Evolutionary conservation across 2,329 filamentous ascomycete genomes (phyloP), one percentile per base, ranked within the genome.

Genomic region (Phoma herbarum): DNA sequence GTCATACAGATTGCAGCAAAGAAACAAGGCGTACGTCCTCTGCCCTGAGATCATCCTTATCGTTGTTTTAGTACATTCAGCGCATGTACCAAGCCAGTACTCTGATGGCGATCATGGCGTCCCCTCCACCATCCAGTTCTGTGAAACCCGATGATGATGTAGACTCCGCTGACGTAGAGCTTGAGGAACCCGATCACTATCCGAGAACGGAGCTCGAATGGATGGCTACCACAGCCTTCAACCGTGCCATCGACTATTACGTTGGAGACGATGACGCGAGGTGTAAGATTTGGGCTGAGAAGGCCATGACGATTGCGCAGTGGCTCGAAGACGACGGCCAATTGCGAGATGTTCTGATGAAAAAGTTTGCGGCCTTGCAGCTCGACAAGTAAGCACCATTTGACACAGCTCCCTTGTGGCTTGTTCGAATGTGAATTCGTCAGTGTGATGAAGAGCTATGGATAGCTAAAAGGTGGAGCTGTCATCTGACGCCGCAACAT

Each of bases 171-270:
- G 59, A 77, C 64, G 33, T 55, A 29, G 51, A 53, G 14, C 22
- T 14, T 14, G 66, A 75, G 68, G 63, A 67, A 82, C 79, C 76
- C 69, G 71, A 78, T 1, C 73, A 77, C 1, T 91, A 91, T 69
- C 90, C 91, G 0, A 67, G 78, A 0, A 82, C 85, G 3, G 91
- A 95, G 70, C 77, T 93, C 1, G 88, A 92, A 68, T 95, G 90
- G 89, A 83, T 95, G n/a, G 86, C 87, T 0, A 85, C 86, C 1
- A 87, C 83, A 6, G 54, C 63, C 3, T 76, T 72, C 59, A 93
- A 93, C 65, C 87, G 88, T 59, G 88, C 85, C 0, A 80, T 92
- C 5, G 90, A 93, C 67, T 81, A 86, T 81, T 35, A 66, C 46
- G 39, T 74, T 26, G 64, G 77, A 1, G 80, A 82, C 1, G 82